phyloP scores from a whole-genome alignment of 306 rosid species.

The Malus orientalis region DNA sequence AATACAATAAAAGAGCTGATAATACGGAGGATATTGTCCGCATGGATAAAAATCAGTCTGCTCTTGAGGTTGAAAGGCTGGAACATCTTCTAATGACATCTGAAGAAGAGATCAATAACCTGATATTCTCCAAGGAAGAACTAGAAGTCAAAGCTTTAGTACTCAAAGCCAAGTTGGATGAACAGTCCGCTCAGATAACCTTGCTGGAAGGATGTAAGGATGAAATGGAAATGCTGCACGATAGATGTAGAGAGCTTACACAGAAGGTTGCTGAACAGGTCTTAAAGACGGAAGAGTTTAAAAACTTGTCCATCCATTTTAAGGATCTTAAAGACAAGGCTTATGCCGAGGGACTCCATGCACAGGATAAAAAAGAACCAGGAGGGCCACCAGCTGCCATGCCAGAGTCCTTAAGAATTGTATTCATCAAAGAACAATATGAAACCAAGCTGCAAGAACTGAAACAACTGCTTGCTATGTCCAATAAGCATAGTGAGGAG shows the following conservation, averaged over 20 bases:
- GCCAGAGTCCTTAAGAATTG: conserved; percentile 94
- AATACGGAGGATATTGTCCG: conserved; percentile 25
- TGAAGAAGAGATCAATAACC: conserved; percentile 49
- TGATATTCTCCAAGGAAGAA: conserved; percentile 66
- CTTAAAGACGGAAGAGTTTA: conserved; percentile 81
- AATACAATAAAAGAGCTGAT: conserved; percentile 34
- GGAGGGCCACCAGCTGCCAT: conserved; percentile 59
- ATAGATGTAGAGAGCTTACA: conserved; percentile 50
- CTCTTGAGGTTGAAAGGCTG: conserved; percentile 56
- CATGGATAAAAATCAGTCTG: conserved; percentile 22
- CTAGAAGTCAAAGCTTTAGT: conserved; percentile 62
- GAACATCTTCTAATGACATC: conserved; percentile 46
- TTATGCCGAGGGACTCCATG: conserved; percentile 57
- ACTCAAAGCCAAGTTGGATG: conserved; percentile 56
- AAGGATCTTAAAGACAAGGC: conserved; percentile 94
- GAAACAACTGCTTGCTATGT: conserved; percentile 68
- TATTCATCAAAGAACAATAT: conserved; percentile 91
- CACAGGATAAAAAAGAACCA: conserved; percentile 62
- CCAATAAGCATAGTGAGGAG: conserved; percentile 81
- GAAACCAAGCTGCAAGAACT: conserved; percentile 92
- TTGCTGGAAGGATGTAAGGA: conserved; percentile 48
- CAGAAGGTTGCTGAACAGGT: conserved; percentile 80
- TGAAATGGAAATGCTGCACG: conserved; percentile 48
- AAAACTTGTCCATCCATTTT: conserved; percentile 85
- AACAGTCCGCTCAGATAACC: conserved; percentile 42